Conservation (phyloP, 768 basidiomycete species). For the Amanita molliuscula region DNA sequence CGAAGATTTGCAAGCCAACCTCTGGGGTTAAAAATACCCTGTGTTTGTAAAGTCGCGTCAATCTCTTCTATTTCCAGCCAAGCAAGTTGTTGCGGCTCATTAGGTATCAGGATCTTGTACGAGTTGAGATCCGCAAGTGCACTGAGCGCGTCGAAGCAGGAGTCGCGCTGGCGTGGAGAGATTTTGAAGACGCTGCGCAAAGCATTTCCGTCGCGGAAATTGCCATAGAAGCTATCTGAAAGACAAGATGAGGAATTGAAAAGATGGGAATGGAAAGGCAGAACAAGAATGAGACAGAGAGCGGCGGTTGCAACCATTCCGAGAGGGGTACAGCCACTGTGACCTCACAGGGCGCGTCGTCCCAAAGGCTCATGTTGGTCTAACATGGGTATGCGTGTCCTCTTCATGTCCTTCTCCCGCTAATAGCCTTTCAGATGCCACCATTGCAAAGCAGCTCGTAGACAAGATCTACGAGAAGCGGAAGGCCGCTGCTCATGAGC, state of each 20-base stretch:
- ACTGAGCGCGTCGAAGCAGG: not conserved
- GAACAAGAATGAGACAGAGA: constrained; percentile 28
- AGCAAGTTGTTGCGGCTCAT: constrained; percentile 32
- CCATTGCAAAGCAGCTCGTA: constrained; percentile 69
- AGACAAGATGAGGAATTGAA: constrained; percentile 35
- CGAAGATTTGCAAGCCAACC: not conserved
- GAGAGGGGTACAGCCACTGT: constrained; percentile 10
- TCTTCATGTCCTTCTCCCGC: not conserved
- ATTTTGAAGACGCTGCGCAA: constrained; percentile 35
- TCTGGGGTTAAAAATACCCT: not conserved
- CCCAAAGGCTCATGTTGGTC: not conserved
- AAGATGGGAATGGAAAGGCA: constrained; percentile 32
- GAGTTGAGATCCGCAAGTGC: not conserved
- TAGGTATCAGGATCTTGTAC: not conserved
- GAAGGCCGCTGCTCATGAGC: constrained; percentile 88
- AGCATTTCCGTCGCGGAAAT: constrained; percentile 30
- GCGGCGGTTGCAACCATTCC: constrained; percentile 14
- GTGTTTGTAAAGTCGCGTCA: not conserved
- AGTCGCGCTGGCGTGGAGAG: not conserved
- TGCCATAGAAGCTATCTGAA: constrained; percentile 42
- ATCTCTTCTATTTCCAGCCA: constrained; percentile 44
- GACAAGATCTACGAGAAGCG: constrained; percentile 97
- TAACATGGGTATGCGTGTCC: constrained; percentile 2
- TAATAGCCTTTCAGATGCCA: constrained; percentile 39
- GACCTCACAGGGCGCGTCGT: constrained; percentile 5